A percentile compares a stretch with the other conserved stretches of the same genome.
phyloP scores from a whole-genome alignment of 768 basidiomycete species.

The Macrolepiota fuliginosa region DNA sequence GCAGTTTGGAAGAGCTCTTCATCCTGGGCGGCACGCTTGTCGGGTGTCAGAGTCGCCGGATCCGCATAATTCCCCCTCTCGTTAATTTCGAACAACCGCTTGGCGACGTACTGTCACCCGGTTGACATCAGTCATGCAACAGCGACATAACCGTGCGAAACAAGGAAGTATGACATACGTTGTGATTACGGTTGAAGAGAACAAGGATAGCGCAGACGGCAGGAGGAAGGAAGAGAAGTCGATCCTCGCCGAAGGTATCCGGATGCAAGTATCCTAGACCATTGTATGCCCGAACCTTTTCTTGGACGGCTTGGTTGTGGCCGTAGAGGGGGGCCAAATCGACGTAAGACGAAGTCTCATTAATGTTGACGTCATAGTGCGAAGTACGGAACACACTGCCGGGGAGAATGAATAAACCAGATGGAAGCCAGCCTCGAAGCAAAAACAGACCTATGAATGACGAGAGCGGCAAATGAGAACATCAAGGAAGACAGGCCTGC shows the following conservation, averaged over 20 bases:
- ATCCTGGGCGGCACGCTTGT: conserved; percentile 48
- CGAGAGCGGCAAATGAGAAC: conserved; percentile 81
- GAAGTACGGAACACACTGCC: conserved; percentile 80
- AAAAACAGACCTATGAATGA: conserved; percentile 64
- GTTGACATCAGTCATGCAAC: not conserved
- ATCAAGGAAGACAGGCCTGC: conserved; percentile 76
- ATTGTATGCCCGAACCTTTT: conserved; percentile 52
- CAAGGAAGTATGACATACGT: conserved; percentile 44
- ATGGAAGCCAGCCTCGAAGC: not conserved
- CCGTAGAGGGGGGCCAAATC: conserved; percentile 86
- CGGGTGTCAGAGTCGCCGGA: conserved; percentile 43
- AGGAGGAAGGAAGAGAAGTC: conserved; percentile 77
- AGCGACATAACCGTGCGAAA: not conserved
- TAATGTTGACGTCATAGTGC: conserved; percentile 62
- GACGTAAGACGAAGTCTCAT: conserved; percentile 85
- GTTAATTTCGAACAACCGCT: conserved; percentile 76
- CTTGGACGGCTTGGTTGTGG: conserved; percentile 57
- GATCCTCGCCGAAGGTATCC: conserved; percentile 77
- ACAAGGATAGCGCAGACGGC: conserved; percentile 71
- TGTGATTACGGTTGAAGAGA: conserved; percentile 90
- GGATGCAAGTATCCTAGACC: conserved; percentile 68
- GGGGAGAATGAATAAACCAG: conserved; percentile 1
- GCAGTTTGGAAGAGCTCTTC: conserved; percentile 86
- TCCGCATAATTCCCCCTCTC: conserved; percentile 65
- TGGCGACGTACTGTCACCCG: conserved; percentile 66